These are phyloP conservation scores for Lasiodiplodia hormozganensis DNA, from an alignment of 2,329 filamentous ascomycete species.

Conservation along the genomic window DNA sequence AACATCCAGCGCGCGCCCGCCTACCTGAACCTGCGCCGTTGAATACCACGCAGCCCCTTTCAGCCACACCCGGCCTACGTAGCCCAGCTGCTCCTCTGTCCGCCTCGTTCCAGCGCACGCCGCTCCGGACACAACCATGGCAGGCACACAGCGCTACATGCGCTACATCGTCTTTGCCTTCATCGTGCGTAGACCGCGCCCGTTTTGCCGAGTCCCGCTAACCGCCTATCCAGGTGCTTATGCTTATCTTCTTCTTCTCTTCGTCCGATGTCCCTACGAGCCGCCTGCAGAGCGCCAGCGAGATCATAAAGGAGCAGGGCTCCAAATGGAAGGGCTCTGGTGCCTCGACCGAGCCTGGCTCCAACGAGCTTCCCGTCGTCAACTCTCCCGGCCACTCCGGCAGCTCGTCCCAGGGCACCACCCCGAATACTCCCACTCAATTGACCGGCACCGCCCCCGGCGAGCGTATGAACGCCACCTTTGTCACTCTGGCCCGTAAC, in stretches of 20 bases:
- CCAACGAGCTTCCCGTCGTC: constrained; percentile 9
- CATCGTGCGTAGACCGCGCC: constrained; percentile 68
- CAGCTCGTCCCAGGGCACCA: constrained; percentile 34
- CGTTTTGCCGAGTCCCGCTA: constrained; percentile 6
- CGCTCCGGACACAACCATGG: constrained; percentile 57
- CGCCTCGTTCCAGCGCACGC: background rate
- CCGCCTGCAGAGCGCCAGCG: constrained; percentile 41
- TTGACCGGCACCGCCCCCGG: constrained; percentile 63
- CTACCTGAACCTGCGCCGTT: background rate
- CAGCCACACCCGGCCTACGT: constrained; percentile 1
- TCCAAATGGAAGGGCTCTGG: constrained; percentile 30
- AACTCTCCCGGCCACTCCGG: constrained; percentile 2
- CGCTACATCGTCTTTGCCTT: constrained; percentile 79
- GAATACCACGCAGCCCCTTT: constrained; percentile 12
- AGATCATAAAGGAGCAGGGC: constrained; percentile 42
- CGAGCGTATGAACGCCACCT: constrained; percentile 92
- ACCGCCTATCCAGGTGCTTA: constrained; percentile 59
- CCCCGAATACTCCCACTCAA: constrained; percentile 41
- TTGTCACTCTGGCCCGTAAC: constrained; percentile 94
- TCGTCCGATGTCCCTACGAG: constrained; percentile 55
- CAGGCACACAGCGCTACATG: constrained; percentile 74
- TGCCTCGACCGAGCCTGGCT: constrained; percentile 21
- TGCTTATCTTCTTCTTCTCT: constrained; percentile 84
- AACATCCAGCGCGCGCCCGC: constrained; percentile 8
- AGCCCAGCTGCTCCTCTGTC: background rate